Evolutionary conservation across 352 stramenopile species (phyloP), one percentile per base, ranked within the genome.

Genomic region (Globisporangium paddicum): DNA sequence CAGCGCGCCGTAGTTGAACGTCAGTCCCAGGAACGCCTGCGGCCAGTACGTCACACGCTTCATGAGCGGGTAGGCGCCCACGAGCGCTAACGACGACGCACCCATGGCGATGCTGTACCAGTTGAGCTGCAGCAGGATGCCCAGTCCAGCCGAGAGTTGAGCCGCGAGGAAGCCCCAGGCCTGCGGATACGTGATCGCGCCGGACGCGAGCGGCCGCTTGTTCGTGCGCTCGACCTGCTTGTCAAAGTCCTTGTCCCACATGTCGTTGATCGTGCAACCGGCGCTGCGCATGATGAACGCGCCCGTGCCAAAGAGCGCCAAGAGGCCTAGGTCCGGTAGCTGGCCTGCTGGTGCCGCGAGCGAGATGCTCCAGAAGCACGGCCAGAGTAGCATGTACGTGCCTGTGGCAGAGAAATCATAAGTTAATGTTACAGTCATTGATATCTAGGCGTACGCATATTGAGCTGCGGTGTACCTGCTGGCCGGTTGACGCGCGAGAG

Each of bases 191-290:
- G 84, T 96, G 23, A 99, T 61, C 34, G 85, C 76, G 4, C 95
- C 96, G 0, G 86, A 85, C 5, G 97, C 97, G 16, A 99, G 73
- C 6, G 97, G 97, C 13, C 97, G 82, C 66, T 88, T 74, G 61
- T 96, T 97, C 2, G 97, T 99, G 23, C 97, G 86, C 63, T 92
- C 81, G 18, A 99, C 97, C 41, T 95, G 69, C 60, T 87, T 89
- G 80, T 99, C 97, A 74, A 98, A 96, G 61, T 99, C 86, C 55
- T 89, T 86, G 87, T 99, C 97, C 96, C 96, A 99, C 82, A 99
- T 98, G 75, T 99, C 97, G 72, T 99, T 99, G 71, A 99, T 99
- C 38, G 96, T 99, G 77, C 97, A 99, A 5, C 97, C 97, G 19
- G 90, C 90, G 65, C 95, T 93, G 32, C 97, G 83, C 97, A 99